Percentiles rank a stretch among this genome's conserved stretches.
Conservation (phyloP, 2,329 filamentous ascomycete genomes). For the Colletotrichum limetticola region DNA sequence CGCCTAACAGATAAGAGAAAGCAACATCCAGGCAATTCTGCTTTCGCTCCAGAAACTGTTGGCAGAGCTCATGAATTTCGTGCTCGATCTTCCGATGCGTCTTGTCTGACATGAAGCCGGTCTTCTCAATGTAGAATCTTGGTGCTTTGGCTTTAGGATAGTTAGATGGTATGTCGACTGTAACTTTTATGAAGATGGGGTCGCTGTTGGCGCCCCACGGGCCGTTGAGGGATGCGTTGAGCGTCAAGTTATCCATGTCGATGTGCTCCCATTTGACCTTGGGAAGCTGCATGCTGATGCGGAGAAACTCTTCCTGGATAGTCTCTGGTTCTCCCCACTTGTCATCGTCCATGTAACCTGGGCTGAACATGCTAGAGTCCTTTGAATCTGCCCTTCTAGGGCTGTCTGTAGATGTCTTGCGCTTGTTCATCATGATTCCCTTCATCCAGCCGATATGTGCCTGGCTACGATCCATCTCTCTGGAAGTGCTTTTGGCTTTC, state of each 20-base stretch:
- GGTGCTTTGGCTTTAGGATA: conserved; percentile 70
- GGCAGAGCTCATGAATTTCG: conserved; percentile 67
- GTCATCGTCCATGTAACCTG: conserved; percentile 61
- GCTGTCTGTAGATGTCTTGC: conserved; percentile 56
- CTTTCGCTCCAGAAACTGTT: conserved; percentile 64
- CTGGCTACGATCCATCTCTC: conserved; percentile 57
- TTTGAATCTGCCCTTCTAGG: conserved; percentile 62
- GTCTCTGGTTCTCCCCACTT: conserved; percentile 72
- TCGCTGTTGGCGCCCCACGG: conserved; percentile 70
- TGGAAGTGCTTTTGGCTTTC: conserved; percentile 62
- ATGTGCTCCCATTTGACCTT: conserved; percentile 74
- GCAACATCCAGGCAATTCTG: conserved; percentile 72
- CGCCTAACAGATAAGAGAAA: conserved; percentile 72
- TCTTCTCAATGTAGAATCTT: conserved; percentile 70
- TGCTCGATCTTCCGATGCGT: conserved; percentile 63
- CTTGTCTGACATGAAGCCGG: conserved; percentile 68
- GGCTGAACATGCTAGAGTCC: conserved; percentile 62
- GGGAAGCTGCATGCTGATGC: conserved; percentile 69
- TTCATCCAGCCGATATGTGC: conserved; percentile 77
- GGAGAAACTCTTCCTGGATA: conserved; percentile 72
- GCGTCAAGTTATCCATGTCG: conserved; percentile 68
- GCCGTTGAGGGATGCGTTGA: conserved; percentile 71
- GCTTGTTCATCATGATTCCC: conserved; percentile 72
- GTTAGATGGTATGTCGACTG: conserved; percentile 66
- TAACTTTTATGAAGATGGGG: conserved; percentile 71